These are phyloP conservation scores for Malus orientalis DNA, from an alignment of 306 rosid species.

Conservation along the genomic window DNA sequence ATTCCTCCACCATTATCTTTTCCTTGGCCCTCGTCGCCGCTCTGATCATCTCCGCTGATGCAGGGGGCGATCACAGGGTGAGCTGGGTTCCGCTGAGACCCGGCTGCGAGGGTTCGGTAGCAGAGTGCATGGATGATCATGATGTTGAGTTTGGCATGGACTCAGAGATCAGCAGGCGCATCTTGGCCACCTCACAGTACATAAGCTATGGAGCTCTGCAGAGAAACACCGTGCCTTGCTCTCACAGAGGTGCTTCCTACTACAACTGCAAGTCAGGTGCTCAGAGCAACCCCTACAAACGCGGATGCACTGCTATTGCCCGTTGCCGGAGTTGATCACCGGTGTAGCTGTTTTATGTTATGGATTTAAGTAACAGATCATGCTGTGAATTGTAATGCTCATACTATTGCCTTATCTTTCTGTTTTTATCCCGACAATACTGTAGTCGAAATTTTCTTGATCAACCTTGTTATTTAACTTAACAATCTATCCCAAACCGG, in stretches of 20 bases:
- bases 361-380: not conserved
- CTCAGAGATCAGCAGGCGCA: slow-evolving; percentile 54
- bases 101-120: slow-evolving; percentile 52
- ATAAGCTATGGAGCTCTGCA: slow-evolving; percentile 71
- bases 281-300: slow-evolving; percentile 59
- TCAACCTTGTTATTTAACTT: too few relatives aligned
- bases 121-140: slow-evolving; percentile 48
- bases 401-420: not conserved
- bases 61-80: slow-evolving; percentile 22
- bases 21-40: slow-evolving; percentile 19
- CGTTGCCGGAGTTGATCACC: slow-evolving; percentile 52
- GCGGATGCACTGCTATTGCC: slow-evolving; percentile 70
- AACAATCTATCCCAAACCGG: not conserved
- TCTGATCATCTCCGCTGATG: not conserved
- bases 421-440: too few relatives aligned
- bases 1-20: not conserved
- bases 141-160: slow-evolving; percentile 47
- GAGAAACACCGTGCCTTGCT: slow-evolving; percentile 72
- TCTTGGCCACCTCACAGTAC: slow-evolving; percentile 60
- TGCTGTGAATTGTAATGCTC: not conserved
- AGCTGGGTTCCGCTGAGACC: slow-evolving; percentile 31
- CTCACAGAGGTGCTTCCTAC: slow-evolving; percentile 68
- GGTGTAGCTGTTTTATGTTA: not conserved
- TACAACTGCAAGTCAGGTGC: slow-evolving; percentile 72
- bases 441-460: too few relatives aligned